phyloP scores from a whole-genome alignment of 2,329 filamentous ascomycete genomes.

The Diaporthe citrichinensis region DNA sequence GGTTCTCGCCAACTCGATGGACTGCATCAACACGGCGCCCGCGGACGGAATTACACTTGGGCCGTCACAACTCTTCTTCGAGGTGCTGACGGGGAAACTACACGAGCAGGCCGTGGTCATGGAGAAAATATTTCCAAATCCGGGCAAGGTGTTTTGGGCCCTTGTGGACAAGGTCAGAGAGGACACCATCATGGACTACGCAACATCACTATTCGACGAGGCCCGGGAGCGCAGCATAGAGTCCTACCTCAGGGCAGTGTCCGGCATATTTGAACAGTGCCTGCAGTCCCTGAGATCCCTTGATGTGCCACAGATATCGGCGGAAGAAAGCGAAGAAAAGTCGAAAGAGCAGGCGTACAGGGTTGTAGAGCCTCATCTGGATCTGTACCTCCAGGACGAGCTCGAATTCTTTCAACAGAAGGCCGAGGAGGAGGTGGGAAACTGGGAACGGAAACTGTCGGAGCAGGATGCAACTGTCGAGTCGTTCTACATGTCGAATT shows the following conservation, averaged over 20 bases:
- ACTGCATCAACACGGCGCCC: slow-evolving; percentile 81
- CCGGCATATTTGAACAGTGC: slow-evolving; percentile 89
- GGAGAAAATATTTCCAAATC: slow-evolving; percentile 83
- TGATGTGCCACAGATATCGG: slow-evolving; percentile 74
- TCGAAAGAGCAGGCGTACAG: slow-evolving; percentile 77
- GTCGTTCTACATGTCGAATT: slow-evolving; percentile 95
- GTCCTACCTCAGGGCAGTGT: slow-evolving; percentile 87
- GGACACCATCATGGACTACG: slow-evolving; percentile 88
- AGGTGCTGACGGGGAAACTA: slow-evolving; percentile 78
- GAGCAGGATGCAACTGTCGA: slow-evolving; percentile 93
- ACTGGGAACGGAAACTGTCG: slow-evolving; percentile 92
- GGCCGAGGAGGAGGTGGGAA: slow-evolving; percentile 81
- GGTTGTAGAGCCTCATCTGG: slow-evolving; percentile 93
- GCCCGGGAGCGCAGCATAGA: slow-evolving; percentile 81
- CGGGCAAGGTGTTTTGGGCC: slow-evolving; percentile 78
- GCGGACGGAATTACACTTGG: slow-evolving; percentile 81
- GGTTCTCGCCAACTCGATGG: slow-evolving; percentile 79
- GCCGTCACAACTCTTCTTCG: slow-evolving; percentile 87
- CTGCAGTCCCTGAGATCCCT: slow-evolving; percentile 82
- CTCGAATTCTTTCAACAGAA: slow-evolving; percentile 85
- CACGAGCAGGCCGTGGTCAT: slow-evolving; percentile 88
- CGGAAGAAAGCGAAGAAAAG: slow-evolving; percentile 72
- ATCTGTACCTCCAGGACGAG: slow-evolving; percentile 93
- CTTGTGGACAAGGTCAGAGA: slow-evolving; percentile 88
- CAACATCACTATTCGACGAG: slow-evolving; percentile 89